phyloP scores from a whole-genome alignment of 306 rosid species.

The Malus asiatica region DNA sequence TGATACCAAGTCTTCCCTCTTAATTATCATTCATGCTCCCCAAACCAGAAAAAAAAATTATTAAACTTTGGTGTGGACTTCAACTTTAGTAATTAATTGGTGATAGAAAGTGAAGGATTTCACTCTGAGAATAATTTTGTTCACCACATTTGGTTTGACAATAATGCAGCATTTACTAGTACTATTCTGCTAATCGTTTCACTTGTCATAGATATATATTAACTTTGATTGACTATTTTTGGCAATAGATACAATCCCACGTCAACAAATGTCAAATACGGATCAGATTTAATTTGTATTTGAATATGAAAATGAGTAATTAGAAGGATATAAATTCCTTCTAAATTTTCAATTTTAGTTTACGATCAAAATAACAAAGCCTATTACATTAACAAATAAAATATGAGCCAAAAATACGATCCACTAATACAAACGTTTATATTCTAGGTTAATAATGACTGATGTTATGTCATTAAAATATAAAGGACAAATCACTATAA shows the following conservation, averaged over 20 bases:
- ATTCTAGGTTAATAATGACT: no score
- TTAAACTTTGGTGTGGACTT: not conserved
- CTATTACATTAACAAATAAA: no score
- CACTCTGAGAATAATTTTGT: not conserved
- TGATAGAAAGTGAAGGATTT: not conserved
- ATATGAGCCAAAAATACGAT: no score
- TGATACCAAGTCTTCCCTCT: not conserved
- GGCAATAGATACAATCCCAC: not conserved
- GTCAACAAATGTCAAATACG: no score
- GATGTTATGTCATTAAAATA: no score
- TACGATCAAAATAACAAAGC: no score
- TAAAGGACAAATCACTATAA: no score
- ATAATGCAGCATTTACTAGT: not conserved
- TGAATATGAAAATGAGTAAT: no score
- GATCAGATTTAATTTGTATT: no score
- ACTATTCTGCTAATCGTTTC: not conserved
- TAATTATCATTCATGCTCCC: not conserved
- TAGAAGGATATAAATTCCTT: no score
- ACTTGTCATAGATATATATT: not conserved
- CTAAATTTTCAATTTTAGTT: no score
- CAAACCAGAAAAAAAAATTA: not conserved
- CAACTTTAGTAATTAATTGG: not conserved
- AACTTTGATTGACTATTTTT: not conserved
- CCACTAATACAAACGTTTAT: no score
- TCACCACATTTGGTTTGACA: not conserved